A percentile compares a stretch with the other conserved stretches of the same genome.
Conservation (phyloP, 2,329 filamentous ascomycete genomes). For the Epicoccum nigrum region DNA sequence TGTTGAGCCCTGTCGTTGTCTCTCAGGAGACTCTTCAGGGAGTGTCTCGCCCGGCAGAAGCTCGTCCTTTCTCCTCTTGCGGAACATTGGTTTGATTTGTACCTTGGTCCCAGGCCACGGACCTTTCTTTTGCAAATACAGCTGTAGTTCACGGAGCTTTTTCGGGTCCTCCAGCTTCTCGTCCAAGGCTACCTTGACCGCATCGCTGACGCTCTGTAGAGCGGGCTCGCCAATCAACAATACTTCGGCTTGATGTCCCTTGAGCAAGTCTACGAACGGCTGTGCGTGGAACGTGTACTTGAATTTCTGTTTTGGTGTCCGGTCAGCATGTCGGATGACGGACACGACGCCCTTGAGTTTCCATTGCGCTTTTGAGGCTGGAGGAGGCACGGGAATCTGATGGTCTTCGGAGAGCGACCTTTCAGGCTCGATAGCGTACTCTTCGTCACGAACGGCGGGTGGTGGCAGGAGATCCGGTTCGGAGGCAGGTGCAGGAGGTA, state of each 20-base stretch:
- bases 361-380: slow-evolving; percentile 86
- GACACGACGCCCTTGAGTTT: slow-evolving; percentile 97
- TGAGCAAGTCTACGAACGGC: slow-evolving; percentile 92
- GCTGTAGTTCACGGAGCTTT: slow-evolving; percentile 85
- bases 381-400: slow-evolving; percentile 52
- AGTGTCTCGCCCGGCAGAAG: slow-evolving; percentile 43
- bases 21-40: slow-evolving; percentile 40
- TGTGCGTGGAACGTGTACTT: slow-evolving; percentile 99
- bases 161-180: slow-evolving; percentile 81
- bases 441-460: slow-evolving; percentile 34
- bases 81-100: slow-evolving; percentile 99
- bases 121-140: slow-evolving; percentile 90
- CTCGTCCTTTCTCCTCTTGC: slow-evolving; percentile 78
- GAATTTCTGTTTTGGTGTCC: slow-evolving; percentile 98
- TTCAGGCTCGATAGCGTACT: slow-evolving; percentile 26
- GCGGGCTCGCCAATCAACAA: slow-evolving; percentile 91
- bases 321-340: slow-evolving; percentile 93
- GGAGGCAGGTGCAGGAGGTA: slow-evolving; percentile 31
- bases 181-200: slow-evolving; percentile 79
- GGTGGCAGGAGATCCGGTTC: slow-evolving; percentile 43
- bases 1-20: slow-evolving; percentile 24
- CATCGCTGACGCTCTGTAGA: slow-evolving; percentile 84
- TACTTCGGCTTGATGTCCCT: slow-evolving; percentile 95
- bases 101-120: slow-evolving; percentile 96
- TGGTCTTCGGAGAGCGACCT: slow-evolving; percentile 41